Conservation (phyloP, 2,329 filamentous ascomycete species). For the Aureobasidium pullulans region DNA sequence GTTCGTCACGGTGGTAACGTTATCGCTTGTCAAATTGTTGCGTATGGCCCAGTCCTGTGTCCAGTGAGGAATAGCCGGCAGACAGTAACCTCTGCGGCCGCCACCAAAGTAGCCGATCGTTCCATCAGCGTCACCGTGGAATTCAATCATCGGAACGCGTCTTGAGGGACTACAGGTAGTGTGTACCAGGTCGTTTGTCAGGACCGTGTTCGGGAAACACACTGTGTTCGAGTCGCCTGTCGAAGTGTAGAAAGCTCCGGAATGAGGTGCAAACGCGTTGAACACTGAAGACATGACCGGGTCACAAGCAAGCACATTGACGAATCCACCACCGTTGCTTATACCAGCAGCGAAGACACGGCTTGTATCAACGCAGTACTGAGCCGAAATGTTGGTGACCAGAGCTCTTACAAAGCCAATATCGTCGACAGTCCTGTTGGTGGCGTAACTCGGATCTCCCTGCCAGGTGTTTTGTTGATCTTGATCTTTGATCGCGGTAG, state of each 20-base stretch:
- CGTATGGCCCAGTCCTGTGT: conserved; percentile 32
- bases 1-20: conserved; percentile 22
- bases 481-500: conserved; percentile 30
- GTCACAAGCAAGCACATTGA: conserved; percentile 41
- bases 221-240: conserved; percentile 17
- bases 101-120: conserved; percentile 35
- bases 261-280: conserved; percentile 42
- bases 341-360: conserved; percentile 43
- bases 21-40: conserved; percentile 25
- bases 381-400: conserved; percentile 27
- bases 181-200: conserved; percentile 14
- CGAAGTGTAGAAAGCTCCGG: conserved; percentile 38
- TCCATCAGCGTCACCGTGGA: conserved; percentile 35
- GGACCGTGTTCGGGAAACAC: conserved; percentile 18
- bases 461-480: conserved; percentile 24
- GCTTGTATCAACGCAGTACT: conserved; percentile 38
- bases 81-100: conserved; percentile 20
- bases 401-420: conserved; percentile 37
- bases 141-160: conserved; percentile 34
- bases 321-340: conserved; percentile 48
- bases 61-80: conserved; percentile 26
- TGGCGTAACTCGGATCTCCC: conserved; percentile 35
- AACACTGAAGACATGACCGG: conserved; percentile 33
- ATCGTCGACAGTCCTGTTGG: conserved; percentile 31
- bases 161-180: conserved; percentile 22